Conservation (phyloP, 2,329 filamentous ascomycete species). For the Botrytis byssoidea region DNA sequence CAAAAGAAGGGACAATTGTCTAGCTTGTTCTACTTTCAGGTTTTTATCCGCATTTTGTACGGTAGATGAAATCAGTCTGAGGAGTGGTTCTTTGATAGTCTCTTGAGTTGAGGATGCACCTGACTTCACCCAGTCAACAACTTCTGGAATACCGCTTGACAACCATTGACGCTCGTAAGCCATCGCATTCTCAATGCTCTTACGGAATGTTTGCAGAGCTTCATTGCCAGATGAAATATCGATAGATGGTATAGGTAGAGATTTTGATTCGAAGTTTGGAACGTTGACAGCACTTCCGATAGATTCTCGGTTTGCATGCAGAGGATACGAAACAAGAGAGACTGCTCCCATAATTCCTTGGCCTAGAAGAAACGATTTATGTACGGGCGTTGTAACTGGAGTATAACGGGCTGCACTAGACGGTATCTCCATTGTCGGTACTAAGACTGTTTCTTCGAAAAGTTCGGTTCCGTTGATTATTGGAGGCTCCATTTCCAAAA, state of each 20-base stretch:
- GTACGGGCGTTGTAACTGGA: constrained; percentile 76
- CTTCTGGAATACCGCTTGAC: constrained; percentile 63
- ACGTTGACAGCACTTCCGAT: constrained; percentile 60
- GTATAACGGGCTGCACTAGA: constrained; percentile 63
- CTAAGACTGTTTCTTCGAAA: constrained; percentile 67
- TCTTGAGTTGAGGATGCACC: constrained; percentile 43
- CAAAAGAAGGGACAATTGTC: constrained; percentile 38
- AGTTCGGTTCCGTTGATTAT: constrained; percentile 45
- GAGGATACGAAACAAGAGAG: constrained; percentile 47
- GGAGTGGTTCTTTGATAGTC: constrained; percentile 63
- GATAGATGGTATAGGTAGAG: constrained; percentile 53
- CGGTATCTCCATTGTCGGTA: constrained; percentile 70
- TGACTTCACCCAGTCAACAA: constrained; percentile 65
- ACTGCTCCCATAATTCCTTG: constrained; percentile 69
- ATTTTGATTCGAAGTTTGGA: constrained; percentile 40
- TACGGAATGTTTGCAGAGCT: constrained; percentile 65
- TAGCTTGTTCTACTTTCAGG: constrained; percentile 51
- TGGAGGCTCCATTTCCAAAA: constrained; percentile 53
- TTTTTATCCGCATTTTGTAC: constrained; percentile 53
- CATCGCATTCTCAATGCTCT: constrained; percentile 66
- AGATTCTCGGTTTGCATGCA: constrained; percentile 38
- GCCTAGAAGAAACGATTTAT: constrained; percentile 73
- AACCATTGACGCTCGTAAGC: constrained; percentile 74
- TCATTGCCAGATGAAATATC: constrained; percentile 62
- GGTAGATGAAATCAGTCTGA: constrained; percentile 65